Percentiles rank a stretch among this genome's conserved stretches.
These are phyloP conservation scores for Nadsonia starkeyi-henricii DNA, from an alignment of 1,139 yeast genomes.

Conservation along the genomic window DNA sequence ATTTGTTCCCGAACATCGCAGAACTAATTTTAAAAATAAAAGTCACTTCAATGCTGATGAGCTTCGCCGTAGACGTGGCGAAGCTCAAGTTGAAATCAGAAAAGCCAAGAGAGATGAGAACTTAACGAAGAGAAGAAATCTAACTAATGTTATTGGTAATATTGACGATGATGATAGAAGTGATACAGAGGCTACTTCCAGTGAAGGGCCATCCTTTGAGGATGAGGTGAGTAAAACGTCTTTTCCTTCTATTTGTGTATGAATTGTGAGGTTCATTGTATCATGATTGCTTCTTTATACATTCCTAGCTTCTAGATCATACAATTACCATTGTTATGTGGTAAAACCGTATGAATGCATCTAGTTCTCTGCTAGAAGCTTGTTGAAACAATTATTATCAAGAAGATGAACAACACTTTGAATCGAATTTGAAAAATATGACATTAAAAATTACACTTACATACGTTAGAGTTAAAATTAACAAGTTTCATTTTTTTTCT, in stretches of 20 bases:
- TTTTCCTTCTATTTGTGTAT: no score
- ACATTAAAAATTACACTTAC: no score
- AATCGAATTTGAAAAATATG: no score
- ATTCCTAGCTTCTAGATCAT: background rate
- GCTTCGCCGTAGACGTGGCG: slow-evolving; percentile 94
- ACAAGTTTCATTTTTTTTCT: background rate
- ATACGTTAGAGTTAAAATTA: no score
- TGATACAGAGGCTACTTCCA: slow-evolving; percentile 21
- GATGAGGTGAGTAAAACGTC: slow-evolving; percentile 15
- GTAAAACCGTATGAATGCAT: no score
- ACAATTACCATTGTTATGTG: no score
- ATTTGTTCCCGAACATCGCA: slow-evolving; percentile 94
- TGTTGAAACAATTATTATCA: background rate
- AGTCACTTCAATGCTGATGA: slow-evolving; percentile 92
- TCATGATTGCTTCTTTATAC: slow-evolving; percentile 1
- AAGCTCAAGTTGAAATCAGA: slow-evolving; percentile 90
- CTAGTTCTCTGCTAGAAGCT: slow-evolving; percentile 26
- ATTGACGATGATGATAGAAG: slow-evolving; percentile 36
- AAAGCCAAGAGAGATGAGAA: slow-evolving; percentile 95
- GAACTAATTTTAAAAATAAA: slow-evolving; percentile 90
- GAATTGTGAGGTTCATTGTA: no score
- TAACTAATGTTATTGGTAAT: slow-evolving; percentile 29
- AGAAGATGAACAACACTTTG: no score
- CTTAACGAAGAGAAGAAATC: slow-evolving; percentile 82
- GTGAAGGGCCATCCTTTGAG: slow-evolving; percentile 12